Percentiles rank a stretch among this genome's conserved stretches.
These are phyloP conservation scores for Aspergillus sp. DNA, from an alignment of 2,329 filamentous ascomycete species.

Conservation along the genomic window DNA sequence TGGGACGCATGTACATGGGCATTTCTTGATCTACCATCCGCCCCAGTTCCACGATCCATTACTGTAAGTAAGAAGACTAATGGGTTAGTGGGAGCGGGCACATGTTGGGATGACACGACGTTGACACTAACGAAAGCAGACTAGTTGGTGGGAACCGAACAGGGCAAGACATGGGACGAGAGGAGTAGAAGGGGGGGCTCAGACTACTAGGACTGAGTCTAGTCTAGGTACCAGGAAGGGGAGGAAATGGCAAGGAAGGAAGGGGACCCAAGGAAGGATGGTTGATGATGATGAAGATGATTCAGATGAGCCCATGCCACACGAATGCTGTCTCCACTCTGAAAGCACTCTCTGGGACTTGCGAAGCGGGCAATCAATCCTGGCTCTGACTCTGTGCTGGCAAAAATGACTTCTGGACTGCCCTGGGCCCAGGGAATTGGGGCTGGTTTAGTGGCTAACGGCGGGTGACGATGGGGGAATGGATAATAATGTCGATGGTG, in stretches of 20 bases:
- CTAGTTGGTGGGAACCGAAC: constrained; percentile 20
- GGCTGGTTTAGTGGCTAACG: neutral
- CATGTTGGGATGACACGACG: constrained; percentile 43
- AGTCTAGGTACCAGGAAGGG: constrained; percentile 14
- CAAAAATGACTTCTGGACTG: constrained; percentile 1
- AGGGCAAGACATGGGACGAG: constrained; percentile 17
- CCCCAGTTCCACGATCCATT: constrained; percentile 40
- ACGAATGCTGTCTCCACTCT: constrained; percentile 17
- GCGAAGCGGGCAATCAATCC: constrained; percentile 7
- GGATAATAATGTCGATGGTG: constrained; percentile 15
- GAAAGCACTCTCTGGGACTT: neutral
- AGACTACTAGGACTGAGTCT: constrained; percentile 12
- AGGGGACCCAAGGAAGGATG: constrained; percentile 10
- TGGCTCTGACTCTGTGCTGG: constrained; percentile 11
- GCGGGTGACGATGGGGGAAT: constrained; percentile 8
- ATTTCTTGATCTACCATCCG: constrained; percentile 37
- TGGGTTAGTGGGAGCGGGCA: constrained; percentile 11
- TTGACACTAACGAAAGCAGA: constrained; percentile 40
- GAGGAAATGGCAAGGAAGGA: constrained; percentile 19
- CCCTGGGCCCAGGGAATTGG: constrained; percentile 9
- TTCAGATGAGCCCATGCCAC: constrained; percentile 24
- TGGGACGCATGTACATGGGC: constrained; percentile 13
- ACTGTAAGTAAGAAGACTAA: constrained; percentile 5
- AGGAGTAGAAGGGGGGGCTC: constrained; percentile 4
- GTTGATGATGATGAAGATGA: constrained; percentile 10